Percentiles rank a stretch among this genome's conserved stretches.
Conservation (phyloP, 345 rosid genomes). For the Aquilaria yunnanensis region DNA sequence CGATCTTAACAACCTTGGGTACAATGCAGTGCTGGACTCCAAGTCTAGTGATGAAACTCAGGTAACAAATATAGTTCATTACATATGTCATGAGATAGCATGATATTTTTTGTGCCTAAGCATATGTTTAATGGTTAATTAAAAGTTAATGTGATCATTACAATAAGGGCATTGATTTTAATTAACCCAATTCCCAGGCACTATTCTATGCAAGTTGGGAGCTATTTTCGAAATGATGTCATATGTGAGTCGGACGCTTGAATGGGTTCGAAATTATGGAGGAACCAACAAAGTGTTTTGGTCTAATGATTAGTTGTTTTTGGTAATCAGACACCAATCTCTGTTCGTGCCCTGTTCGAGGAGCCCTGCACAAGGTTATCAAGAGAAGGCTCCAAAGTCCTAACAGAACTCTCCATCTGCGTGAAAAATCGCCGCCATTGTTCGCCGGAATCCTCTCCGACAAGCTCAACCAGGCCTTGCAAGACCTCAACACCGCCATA, state of each 20-base stretch:
- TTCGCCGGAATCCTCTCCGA: slow-evolving; percentile 75
- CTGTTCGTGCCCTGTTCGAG: slow-evolving; percentile 60
- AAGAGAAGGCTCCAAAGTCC: slow-evolving; percentile 52
- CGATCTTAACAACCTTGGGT: too few relatives aligned
- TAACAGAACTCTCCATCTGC: slow-evolving; percentile 55
- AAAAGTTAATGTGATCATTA: background rate
- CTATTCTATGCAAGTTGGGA: slow-evolving; percentile 74
- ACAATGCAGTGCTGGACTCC: slow-evolving; percentile 51
- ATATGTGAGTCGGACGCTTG: too few relatives aligned
- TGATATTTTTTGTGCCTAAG: background rate
- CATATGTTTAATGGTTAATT: background rate
- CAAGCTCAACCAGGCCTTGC: slow-evolving; percentile 66
- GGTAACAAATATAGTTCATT: slow-evolving; percentile 24
- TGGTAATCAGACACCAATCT: slow-evolving; percentile 44
- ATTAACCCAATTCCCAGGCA: slow-evolving; percentile 29
- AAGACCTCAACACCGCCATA: slow-evolving; percentile 68
- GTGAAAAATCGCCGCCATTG: slow-evolving; percentile 56
- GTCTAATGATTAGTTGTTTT: background rate
- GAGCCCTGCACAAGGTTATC: slow-evolving; percentile 69
- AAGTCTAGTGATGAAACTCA: slow-evolving; percentile 70
- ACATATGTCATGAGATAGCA: background rate
- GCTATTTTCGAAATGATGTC: slow-evolving; percentile 19
- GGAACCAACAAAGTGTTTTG: background rate
- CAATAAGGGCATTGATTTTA: too few relatives aligned
- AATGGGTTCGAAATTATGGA: too few relatives aligned